Conservation (phyloP, 805 yeast species). For the Ogataea ganodermae region DNA sequence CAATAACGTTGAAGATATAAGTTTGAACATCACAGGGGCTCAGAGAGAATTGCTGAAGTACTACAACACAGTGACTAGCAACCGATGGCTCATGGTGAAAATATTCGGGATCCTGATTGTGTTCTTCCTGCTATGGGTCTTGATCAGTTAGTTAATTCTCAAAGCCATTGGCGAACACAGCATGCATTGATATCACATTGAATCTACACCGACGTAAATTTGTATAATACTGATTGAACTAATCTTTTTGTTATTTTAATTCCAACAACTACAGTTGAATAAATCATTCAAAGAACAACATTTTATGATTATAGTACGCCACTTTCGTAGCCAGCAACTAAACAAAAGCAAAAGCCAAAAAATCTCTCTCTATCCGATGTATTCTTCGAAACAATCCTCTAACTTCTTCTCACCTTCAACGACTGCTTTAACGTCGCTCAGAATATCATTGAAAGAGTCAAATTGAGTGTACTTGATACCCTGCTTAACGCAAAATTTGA, state of each 20-base stretch:
- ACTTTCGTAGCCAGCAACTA: background rate
- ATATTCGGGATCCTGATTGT: slow-evolving; percentile 84
- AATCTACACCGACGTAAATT: background rate
- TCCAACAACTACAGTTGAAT: too few relatives aligned
- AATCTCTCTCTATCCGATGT: slow-evolving; percentile 12
- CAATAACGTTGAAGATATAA: slow-evolving; percentile 90
- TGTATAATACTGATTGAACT: background rate
- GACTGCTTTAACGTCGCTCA: slow-evolving; percentile 57
- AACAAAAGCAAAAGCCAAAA: background rate
- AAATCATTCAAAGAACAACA: too few relatives aligned
- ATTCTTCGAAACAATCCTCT: slow-evolving; percentile 38
- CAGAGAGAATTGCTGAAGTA: slow-evolving; percentile 91
- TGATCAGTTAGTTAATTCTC: slow-evolving; percentile 52
- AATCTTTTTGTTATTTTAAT: background rate
- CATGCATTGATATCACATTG: background rate
- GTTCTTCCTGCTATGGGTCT: slow-evolving; percentile 75
- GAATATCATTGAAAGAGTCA: slow-evolving; percentile 72
- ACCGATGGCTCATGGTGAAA: slow-evolving; percentile 89
- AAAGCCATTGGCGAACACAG: background rate
- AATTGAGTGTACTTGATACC: slow-evolving; percentile 84
- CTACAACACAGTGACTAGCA: slow-evolving; percentile 82
- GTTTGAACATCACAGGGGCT: slow-evolving; percentile 87
- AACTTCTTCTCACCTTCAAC: slow-evolving; percentile 43
- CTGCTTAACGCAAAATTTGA: slow-evolving; percentile 79
- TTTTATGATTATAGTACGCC: background rate